Base-by-base conservation (phyloP, 2,329 filamentous ascomycete genomes). In the Waltergamsia citrina region DNA sequence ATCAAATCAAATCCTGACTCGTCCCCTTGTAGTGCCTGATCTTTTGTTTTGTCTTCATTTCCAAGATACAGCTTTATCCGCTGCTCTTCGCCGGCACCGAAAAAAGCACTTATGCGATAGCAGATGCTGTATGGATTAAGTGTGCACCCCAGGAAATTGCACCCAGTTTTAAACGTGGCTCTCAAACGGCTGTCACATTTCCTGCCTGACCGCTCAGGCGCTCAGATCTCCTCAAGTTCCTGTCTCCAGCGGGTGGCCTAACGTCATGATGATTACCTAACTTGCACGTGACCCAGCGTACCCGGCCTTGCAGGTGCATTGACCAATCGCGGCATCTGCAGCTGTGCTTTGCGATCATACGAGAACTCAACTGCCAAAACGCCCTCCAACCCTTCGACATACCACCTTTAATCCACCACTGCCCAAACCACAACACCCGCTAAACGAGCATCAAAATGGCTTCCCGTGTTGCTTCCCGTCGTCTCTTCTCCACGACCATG, bases 401-500 rank as follows among this genome's bases (percentile, higher is more conserved):
- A 18, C 38, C 18, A 37, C 24, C 29, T 36, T 33, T n/a, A 19
- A 29, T 42, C 38, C 41, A 26, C 33, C 32, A 39, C 41, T 17
- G 28, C 40, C 38, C 38, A 32, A 36, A 44, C 39, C 38, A 36
- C 40, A 29, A 38, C 38, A 40, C 35, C 39, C 33, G 37, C 41
- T 35, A 23, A 21, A 34, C 23, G 33, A 17, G 19, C 23, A 32
- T 44, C 54, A 58, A 51, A 54, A 77, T 77, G 71, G 67, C 71
- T 40, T 74, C 73, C 48, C 54, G 68, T 47, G 57, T 74, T 50
- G 33, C 27, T 49, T 60, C 72, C 45, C 70, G 71, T 47, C 63
- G 73, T 43, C 62, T 71, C 40, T 69, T 77, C 49, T 62, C 65
- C 49, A 73, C 70, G 50, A 62, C 66, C 37, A 52, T 57, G 43